Evolutionary conservation across 495 filamentous ascomycete species (phyloP), one percentile per base, ranked within the genome.

Genomic region (Jackrogersella multiformis): DNA sequence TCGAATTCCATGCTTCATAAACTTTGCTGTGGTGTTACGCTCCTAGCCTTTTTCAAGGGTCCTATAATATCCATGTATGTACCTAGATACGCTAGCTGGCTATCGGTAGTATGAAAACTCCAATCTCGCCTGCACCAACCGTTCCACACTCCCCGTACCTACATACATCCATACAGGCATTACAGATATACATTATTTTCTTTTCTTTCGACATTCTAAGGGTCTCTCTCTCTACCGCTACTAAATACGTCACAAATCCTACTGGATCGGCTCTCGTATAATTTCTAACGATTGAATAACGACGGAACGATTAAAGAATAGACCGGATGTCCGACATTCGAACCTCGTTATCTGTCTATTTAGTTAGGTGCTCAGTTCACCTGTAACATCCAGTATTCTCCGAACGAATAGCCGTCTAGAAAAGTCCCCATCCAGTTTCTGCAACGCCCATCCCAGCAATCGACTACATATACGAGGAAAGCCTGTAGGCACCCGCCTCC

Each of bases 41-140:
- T n/a, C n/a, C n/a, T n/a, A n/a, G n/a, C 35, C 44, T 35, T 30
- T 41, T 48, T 46, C 44, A 61, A 56, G 36, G 56, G 26, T 53
- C 36, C 45, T 4, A 24, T 12, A 24, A 28, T 21, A 24, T 54
- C 15, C 30, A 30, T 28, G 48, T n/a, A n/a, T n/a, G n/a, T n/a
- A n/a, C n/a, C n/a, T n/a, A n/a, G n/a, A n/a, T n/a, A n/a, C n/a
- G n/a, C n/a, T n/a, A n/a, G n/a, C n/a, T n/a, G n/a, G n/a, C n/a
- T n/a, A n/a, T n/a, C n/a, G n/a, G n/a, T 63, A 69, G 59, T 16
- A 69, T 64, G 66, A 54, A 69, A 63, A 56, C 61, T 53, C 53
- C 26, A 9, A 61, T 69, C 56, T 64, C 55, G 23, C 56, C 60
- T 64, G 66, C 61, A 64, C 61, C 60, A 59, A 58, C 55, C 34